phyloP scores from a whole-genome alignment of 305 asterid species.

The Vinca major region DNA sequence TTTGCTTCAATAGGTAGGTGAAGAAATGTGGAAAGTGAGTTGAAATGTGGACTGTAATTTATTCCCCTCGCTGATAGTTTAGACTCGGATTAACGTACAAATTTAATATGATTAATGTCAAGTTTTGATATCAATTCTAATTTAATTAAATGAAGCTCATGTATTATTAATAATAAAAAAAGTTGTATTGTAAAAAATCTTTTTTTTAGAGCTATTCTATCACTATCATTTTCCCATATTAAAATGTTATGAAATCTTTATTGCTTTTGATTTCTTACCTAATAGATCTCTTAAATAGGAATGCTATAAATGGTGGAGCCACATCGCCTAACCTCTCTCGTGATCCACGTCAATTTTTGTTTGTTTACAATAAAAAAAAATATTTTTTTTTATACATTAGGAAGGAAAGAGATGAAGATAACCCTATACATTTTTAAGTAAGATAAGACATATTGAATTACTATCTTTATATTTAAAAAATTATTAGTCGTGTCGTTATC shows the following conservation, averaged over 20 bases:
- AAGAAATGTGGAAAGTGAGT: constrained; percentile 21
- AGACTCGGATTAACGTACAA: too few species aligned
- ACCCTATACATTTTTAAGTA: too few species aligned
- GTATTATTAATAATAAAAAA: too few species aligned
- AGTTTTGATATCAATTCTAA: too few species aligned
- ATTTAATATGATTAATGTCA: too few species aligned
- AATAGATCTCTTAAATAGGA: constrained; percentile 43
- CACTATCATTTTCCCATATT: constrained; percentile 36
- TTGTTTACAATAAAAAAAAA: too few species aligned
- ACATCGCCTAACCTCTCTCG: constrained; percentile 4
- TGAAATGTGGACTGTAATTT: neutral
- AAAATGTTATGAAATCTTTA: constrained; percentile 31
- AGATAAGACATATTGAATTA: neutral
- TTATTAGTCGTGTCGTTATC: constrained; percentile 30
- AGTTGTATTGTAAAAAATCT: neutral
- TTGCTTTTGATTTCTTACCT: constrained; percentile 52
- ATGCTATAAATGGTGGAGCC: constrained; percentile 41
- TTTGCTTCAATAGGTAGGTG: constrained; percentile 33
- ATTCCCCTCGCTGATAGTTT: too few species aligned
- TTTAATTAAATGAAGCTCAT: too few species aligned
- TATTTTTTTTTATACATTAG: neutral
- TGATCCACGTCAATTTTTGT: constrained; percentile 28
- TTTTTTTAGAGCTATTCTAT: constrained; percentile 27
- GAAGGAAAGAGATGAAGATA: too few species aligned
- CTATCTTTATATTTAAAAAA: neutral